A percentile compares a stretch with the other conserved stretches of the same genome.
phyloP scores from a whole-genome alignment of 176 grass and related monocot genomes.

The Lolium rigidum region DNA sequence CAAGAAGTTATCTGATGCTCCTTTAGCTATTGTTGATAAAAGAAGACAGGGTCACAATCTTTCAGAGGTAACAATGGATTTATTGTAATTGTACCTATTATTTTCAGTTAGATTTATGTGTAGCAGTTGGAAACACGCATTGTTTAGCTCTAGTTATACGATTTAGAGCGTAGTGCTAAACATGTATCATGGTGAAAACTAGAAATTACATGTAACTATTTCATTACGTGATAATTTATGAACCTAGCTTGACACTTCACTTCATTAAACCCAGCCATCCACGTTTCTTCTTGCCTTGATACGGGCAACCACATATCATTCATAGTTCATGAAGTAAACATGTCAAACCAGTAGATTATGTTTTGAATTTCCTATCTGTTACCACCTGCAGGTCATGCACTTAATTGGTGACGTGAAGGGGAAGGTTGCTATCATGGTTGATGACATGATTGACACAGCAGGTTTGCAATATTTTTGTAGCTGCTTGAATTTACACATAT shows the following conservation, averaged over 20 bases:
- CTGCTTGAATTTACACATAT: background rate
- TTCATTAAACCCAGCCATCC: background rate
- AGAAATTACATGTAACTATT: background rate
- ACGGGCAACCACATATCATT: background rate
- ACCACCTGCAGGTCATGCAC: slow-evolving; percentile 83
- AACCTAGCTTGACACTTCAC: background rate
- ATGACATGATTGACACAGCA: slow-evolving; percentile 99
- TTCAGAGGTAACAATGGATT: slow-evolving; percentile 59
- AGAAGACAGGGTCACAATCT: slow-evolving; percentile 97
- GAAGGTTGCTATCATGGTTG: slow-evolving; percentile 94
- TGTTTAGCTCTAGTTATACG: background rate
- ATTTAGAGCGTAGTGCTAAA: background rate
- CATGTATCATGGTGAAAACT: background rate
- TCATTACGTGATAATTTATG: background rate
- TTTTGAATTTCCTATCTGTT: slow-evolving; percentile 4
- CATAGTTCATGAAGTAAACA: background rate
- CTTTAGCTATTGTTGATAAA: slow-evolving; percentile 98
- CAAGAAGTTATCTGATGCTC: slow-evolving; percentile 86
- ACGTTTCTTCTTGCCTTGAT: background rate
- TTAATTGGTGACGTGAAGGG: slow-evolving; percentile 97
- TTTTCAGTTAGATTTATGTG: background rate
- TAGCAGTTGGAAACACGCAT: background rate
- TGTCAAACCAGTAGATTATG: background rate
- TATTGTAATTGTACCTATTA: background rate
- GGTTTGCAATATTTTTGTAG: slow-evolving; percentile 49